Evolutionary conservation across 169 alveolate species (phyloP).

Genomic region (Eimeria sp.): DNA sequence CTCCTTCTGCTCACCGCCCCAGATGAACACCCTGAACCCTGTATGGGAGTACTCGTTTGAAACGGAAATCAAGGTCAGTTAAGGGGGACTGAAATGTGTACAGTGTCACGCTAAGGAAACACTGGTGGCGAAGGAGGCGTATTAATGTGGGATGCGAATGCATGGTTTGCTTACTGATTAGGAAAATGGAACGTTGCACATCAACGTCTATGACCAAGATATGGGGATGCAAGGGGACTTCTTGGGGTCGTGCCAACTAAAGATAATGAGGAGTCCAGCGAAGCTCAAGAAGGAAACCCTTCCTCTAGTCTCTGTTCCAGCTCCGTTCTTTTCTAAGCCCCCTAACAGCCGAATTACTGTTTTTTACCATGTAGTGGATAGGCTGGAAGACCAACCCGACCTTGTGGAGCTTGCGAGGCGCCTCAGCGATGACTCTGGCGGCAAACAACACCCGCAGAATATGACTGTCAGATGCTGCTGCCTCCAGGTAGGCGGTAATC

Average conservation of each 20-base stretch:
- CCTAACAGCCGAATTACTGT: constrained; percentile 76
- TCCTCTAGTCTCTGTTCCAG: constrained; percentile 58
- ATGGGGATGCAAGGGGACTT: constrained; percentile 55
- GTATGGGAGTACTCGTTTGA: constrained; percentile 74
- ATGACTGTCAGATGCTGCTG: constrained; percentile 51
- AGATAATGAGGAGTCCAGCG: constrained; percentile 33
- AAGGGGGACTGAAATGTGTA: neutral
- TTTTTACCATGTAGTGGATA: constrained; percentile 70
- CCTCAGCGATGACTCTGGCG: constrained; percentile 51
- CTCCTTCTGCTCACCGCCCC: constrained; percentile 65
- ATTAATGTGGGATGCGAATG: neutral
- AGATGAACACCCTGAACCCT: constrained; percentile 77
- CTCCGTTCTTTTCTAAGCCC: constrained; percentile 23
- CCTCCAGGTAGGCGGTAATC: constrained; percentile 49
- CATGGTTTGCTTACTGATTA: neutral
- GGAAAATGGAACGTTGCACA: constrained; percentile 69
- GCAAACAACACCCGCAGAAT: constrained; percentile 46
- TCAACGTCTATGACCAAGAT: constrained; percentile 75
- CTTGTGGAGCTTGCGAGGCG: constrained; percentile 62
- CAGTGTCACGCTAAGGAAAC: neutral
- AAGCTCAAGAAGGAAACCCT: constrained; percentile 66
- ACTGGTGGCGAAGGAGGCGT: neutral
- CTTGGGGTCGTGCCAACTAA: constrained; percentile 60
- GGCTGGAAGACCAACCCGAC: constrained; percentile 77
- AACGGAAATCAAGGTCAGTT: constrained; percentile 65